A percentile compares a stretch with the other conserved stretches of the same genome.
These are phyloP conservation scores for Sporodiniella umbellata DNA, from an alignment of 371 early-diverging fungal species.

Conservation along the genomic window DNA sequence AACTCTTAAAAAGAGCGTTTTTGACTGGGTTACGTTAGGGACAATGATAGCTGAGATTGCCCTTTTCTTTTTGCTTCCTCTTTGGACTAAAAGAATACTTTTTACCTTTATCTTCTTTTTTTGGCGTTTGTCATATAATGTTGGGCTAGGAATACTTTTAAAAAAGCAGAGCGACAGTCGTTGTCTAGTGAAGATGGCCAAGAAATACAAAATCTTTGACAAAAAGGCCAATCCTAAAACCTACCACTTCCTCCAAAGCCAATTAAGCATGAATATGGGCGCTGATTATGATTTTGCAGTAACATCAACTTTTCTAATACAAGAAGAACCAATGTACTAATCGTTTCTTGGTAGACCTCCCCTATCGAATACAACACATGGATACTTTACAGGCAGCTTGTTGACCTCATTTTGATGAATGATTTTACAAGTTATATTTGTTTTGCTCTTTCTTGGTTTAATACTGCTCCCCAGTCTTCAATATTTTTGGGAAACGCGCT, in stretches of 20 bases:
- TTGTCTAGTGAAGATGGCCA: slow-evolving; percentile 66
- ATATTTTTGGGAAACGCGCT: slow-evolving; percentile 57
- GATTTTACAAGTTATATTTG: slow-evolving; percentile 88
- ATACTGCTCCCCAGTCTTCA: slow-evolving; percentile 46
- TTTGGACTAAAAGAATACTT: slow-evolving; percentile 43
- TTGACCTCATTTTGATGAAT: slow-evolving; percentile 91
- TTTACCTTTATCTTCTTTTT: slow-evolving; percentile 74
- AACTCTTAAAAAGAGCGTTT: slow-evolving; percentile 61
- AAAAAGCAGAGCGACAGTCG: slow-evolving; percentile 76
- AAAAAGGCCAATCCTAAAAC: slow-evolving; percentile 43
- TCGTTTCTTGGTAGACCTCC: slow-evolving; percentile 45
- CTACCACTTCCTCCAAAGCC: slow-evolving; percentile 62
- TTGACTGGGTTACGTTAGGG: slow-evolving; percentile 72
- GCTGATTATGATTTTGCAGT: slow-evolving; percentile 78
- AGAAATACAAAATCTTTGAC: slow-evolving; percentile 62
- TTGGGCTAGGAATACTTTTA: slow-evolving; percentile 81
- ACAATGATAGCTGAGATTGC: slow-evolving; percentile 63
- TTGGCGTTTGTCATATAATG: slow-evolving; percentile 88
- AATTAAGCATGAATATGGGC: slow-evolving; percentile 85
- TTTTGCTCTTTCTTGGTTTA: slow-evolving; percentile 76
- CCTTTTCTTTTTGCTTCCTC: slow-evolving; percentile 62
- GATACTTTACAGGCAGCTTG: slow-evolving; percentile 91
- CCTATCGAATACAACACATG: slow-evolving; percentile 95
- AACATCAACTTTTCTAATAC: no score
- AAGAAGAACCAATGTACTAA: background rate